Evolutionary conservation across 169 alveolate species (phyloP), one percentile per base, ranked within the genome.

Genomic region (Toxoplasma gondii): DNA sequence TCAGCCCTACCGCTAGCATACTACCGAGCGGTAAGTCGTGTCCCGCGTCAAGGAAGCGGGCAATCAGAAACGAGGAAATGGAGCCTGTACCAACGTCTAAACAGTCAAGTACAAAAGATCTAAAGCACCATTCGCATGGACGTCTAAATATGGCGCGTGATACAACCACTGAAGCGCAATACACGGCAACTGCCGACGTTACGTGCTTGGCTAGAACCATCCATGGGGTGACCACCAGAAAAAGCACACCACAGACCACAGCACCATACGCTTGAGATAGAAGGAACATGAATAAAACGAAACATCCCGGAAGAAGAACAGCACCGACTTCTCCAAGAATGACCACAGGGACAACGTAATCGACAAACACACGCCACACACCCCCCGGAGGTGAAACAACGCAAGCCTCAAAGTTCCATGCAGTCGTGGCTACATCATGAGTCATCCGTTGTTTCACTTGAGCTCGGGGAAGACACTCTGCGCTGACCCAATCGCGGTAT

Each of bases 221-320:
- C 31, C 41, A 39, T 19, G 87, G 87, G 41, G 87, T 78, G 41
- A 34, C 44, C 22, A 39, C 44, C 27, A 78, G 29, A 44, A 78
- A 78, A 19, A 78, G 45, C 43, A 78, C 43, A 44, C 87, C 87
- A 39, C 87, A 39, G 39, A 78, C 17, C 45, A 78, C 39, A 34
- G 45, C 87, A 7, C 87, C 87, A 34, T 44, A 78, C 44, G 87
- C 87, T 38, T 78, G 87, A 78, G 45, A 78, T 38, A 78, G 87
- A 0, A 78, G 34, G 87, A 39, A 38, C 34, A 34, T 39, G 45
- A 78, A 34, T 4, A 78, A 78, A 78, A 34, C 49, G 87, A 29
- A 64, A 24, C 45, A 7, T 27, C 53, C 45, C 43, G 34, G 22
- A 27, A 78, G 10, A 2, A 78, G 87, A 12, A 78, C 29, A 5